Percentiles rank a stretch among this genome's conserved stretches.
phyloP scores from a whole-genome alignment of 805 yeast genomes.

The Tetrapisispora nanseiensis region DNA sequence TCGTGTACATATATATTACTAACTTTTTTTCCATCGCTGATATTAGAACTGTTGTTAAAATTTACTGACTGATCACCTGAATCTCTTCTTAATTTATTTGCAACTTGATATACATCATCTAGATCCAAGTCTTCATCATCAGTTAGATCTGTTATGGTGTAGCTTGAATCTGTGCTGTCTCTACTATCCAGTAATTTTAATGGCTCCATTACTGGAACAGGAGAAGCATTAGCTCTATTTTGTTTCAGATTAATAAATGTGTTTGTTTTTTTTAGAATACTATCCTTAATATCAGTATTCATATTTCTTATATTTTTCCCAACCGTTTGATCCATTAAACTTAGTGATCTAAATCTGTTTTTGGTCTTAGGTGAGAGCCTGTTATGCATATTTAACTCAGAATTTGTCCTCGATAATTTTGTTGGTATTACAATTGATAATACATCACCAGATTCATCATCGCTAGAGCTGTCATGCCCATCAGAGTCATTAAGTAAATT shows the following conservation, averaged over 20 bases:
- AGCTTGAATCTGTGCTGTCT: constrained; percentile 1
- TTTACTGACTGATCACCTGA: background rate
- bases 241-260: background rate
- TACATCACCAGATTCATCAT: constrained; percentile 27
- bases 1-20: constrained; percentile 29
- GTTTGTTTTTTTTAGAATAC: background rate
- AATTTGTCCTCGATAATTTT: constrained; percentile 22
- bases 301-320: constrained; percentile 6
- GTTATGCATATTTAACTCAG: constrained; percentile 5
- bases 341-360: constrained; percentile 27
- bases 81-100: background rate
- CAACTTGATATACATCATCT: background rate
- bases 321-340: constrained; percentile 23
- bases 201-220: background rate
- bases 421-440: constrained; percentile 32
- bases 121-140: constrained; percentile 3
- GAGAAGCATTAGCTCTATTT: background rate
- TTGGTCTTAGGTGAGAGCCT: background rate
- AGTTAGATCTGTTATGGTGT: background rate
- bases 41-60: background rate
- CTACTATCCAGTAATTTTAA: background rate
- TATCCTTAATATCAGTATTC: background rate
- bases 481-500: constrained; percentile 15
- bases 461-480: constrained; percentile 17
- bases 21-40: constrained; percentile 6